Evolutionary conservation across 2,329 filamentous ascomycete genomes (phyloP), one percentile per base, ranked within the genome.

Genomic region (Colletotrichum destructivum): DNA sequence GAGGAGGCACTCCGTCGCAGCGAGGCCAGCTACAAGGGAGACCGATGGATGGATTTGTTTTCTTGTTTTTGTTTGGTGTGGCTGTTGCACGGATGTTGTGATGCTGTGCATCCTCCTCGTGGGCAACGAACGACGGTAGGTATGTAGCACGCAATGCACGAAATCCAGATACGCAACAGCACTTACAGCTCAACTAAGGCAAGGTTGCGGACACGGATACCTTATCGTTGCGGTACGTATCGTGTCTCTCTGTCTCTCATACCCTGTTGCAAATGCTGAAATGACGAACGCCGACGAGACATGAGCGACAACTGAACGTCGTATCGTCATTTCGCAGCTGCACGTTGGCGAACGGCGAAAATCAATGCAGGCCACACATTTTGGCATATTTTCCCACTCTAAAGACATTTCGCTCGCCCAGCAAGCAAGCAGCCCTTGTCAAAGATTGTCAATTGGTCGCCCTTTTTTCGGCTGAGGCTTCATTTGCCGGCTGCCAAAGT

Each of bases 241-340:
- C 55, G 8, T 52, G 4, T 2, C 23, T n/a, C n/a, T 49, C 18
- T 16, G 35, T 38, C 35, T 38, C 35, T 38, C 8, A 38, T 38
- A 11, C 2, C 35, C 35, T 38, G 44, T 40, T 40, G 42, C 47
- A 13, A 55, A 61, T 47, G n/a, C 26, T 71, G 31, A 42, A 26
- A 49, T 31, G 23, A 51, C 42, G 18, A 42, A 40, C 67, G 49
- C 31, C 23, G n/a, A 35, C 60, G 12, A 38, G 47, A 55, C 38
- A 62, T 49, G 44, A 42, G 47, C 40, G n/a, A 62, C 52, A 52
- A 47, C 51, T 26, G 35, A 55, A 57, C 15, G 57, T 71, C 64
- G 69, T 54, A 71, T 63, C 57, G 57, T 71, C 69, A 71, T 71
- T 71, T 71, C 69, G 35, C 61, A 51, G 55, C 35, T 52, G 54